phyloP scores from a whole-genome alignment of 441 rosid genomes.

The Pelargonium myrrhifolium region DNA sequence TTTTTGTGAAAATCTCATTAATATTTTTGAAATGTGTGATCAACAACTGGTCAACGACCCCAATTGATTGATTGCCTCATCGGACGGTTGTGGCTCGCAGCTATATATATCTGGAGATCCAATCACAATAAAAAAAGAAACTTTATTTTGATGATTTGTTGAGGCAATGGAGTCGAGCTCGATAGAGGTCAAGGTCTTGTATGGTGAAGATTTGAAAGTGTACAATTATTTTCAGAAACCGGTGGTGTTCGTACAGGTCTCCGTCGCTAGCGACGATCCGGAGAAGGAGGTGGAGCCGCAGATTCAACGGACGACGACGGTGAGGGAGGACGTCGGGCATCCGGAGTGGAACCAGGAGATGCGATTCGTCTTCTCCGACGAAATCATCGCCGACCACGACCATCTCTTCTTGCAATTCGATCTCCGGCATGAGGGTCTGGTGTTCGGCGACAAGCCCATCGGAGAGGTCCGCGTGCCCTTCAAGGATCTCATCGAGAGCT shows the following conservation, averaged over 20 bases:
- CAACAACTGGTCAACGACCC: too few relatives aligned
- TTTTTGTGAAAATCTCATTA: not conserved
- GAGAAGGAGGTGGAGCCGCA: conserved; percentile 23
- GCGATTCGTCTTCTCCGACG: conserved; percentile 31
- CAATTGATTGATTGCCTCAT: too few relatives aligned
- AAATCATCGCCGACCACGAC: conserved; percentile 19
- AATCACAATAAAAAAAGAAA: too few relatives aligned
- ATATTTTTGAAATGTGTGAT: not conserved
- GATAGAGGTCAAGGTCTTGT: conserved; percentile 27
- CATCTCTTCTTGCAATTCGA: conserved; percentile 34
- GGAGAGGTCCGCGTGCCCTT: conserved; percentile 50
- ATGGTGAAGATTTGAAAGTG: conserved; percentile 35
- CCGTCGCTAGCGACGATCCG: conserved; percentile 28
- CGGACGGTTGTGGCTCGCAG: too few relatives aligned
- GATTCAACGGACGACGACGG: conserved; percentile 33
- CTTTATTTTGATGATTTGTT: too few relatives aligned
- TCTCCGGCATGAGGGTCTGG: conserved; percentile 40
- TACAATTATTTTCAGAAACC: conserved; percentile 66
- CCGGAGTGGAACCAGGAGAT: conserved; percentile 55
- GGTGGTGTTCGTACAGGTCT: conserved; percentile 33
- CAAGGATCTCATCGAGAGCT: conserved; percentile 31
- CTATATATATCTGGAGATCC: too few relatives aligned
- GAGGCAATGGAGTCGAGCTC: not conserved
- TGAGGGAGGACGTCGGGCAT: conserved; percentile 41
- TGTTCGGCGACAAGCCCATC: conserved; percentile 50